phyloP scores from a whole-genome alignment of 2,329 filamentous ascomycete species.

The Boeremia exigua region DNA sequence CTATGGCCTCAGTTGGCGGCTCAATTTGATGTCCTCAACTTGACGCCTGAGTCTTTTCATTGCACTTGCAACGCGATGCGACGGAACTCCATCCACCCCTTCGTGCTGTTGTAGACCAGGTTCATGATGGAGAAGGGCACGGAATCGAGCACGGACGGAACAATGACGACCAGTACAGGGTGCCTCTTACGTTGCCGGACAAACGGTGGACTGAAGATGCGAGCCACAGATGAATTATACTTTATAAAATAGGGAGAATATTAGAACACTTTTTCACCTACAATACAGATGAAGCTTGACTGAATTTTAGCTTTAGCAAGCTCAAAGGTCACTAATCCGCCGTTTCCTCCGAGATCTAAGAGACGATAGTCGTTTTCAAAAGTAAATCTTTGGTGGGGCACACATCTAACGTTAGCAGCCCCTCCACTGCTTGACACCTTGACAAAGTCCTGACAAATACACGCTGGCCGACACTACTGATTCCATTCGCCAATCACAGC shows the following conservation, averaged over 20 bases:
- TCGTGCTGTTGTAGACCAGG: constrained; percentile 66
- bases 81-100: constrained; percentile 65
- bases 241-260: no score
- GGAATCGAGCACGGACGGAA: constrained; percentile 61
- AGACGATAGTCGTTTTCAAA: no score
- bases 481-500: constrained; percentile 20
- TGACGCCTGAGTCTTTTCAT: constrained; percentile 52
- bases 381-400: no score
- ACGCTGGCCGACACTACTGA: neutral
- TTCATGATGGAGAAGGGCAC: constrained; percentile 61
- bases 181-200: no score
- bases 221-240: no score
- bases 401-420: neutral
- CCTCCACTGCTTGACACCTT: neutral
- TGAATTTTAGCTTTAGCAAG: no score
- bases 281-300: no score
- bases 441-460: constrained; percentile 27
- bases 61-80: constrained; percentile 62
- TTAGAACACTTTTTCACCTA: no score
- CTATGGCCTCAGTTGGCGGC: constrained; percentile 61
- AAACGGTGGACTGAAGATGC: no score
- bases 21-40: constrained; percentile 62
- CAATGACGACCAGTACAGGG: constrained; percentile 60
- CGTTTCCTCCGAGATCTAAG: no score
- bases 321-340: no score